Evolutionary conservation across 306 rosid species (phyloP).

Genomic region (Benincasa hispida): DNA sequence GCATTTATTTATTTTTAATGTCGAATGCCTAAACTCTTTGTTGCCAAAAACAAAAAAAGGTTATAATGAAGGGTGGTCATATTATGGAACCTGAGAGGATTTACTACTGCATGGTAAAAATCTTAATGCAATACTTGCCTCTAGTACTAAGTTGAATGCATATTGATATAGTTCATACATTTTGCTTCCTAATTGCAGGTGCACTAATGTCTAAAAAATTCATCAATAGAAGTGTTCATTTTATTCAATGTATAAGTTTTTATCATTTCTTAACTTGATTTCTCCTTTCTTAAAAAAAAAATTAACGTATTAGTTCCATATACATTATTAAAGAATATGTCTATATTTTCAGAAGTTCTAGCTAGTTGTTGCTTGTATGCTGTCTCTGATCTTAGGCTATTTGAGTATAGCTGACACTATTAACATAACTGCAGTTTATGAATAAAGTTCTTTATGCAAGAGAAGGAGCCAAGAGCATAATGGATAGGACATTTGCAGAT

Average conservation of each 20-base stretch:
- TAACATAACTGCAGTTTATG: conserved; percentile 75
- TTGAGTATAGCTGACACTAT: conserved; percentile 3
- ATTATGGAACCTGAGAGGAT: background rate
- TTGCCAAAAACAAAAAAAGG: background rate
- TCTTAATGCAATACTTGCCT: background rate
- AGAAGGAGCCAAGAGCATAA: conserved; percentile 93
- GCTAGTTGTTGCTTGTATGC: background rate
- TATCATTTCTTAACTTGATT: background rate
- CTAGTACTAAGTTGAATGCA: background rate
- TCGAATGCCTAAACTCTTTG: background rate
- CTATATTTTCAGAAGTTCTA: background rate
- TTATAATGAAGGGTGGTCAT: background rate
- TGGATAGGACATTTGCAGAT: conserved; percentile 93
- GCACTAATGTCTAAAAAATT: background rate
- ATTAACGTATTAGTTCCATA: background rate
- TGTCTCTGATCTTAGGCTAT: background rate
- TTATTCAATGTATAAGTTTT: background rate
- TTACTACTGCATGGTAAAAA: background rate
- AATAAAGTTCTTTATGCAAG: conserved; percentile 98
- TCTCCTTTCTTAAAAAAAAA: background rate
- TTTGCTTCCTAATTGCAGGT: background rate
- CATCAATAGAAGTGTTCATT: background rate
- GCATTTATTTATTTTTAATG: background rate
- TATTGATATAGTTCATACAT: background rate
- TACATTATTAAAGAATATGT: background rate